Conservation (phyloP, 2,329 filamentous ascomycete species). For the Amauroascus niger region DNA sequence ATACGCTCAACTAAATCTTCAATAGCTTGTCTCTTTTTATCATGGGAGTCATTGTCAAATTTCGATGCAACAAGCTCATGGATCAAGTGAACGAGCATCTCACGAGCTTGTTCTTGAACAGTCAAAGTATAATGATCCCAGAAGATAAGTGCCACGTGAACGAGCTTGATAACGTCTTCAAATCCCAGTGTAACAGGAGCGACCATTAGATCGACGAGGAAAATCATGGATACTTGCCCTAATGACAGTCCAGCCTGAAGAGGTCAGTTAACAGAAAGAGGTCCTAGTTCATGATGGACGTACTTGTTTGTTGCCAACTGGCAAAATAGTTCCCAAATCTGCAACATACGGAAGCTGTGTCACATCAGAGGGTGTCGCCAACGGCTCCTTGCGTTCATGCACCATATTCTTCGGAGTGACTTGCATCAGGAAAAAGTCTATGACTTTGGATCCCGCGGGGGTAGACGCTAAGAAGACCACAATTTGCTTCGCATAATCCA, state of each 20-base stretch:
- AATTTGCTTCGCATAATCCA: slow-evolving; percentile 95
- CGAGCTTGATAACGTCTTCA: slow-evolving; percentile 71
- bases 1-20: slow-evolving; percentile 83
- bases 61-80: slow-evolving; percentile 83
- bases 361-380: slow-evolving; percentile 58
- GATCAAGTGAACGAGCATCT: slow-evolving; percentile 96
- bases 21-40: slow-evolving; percentile 61
- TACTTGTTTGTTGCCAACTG: slow-evolving; percentile 77
- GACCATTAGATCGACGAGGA: slow-evolving; percentile 93
- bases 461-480: slow-evolving; percentile 91
- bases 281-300: slow-evolving; percentile 13
- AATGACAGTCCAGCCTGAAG: slow-evolving; percentile 68
- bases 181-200: slow-evolving; percentile 70
- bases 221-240: slow-evolving; percentile 82
- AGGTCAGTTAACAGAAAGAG: slow-evolving; percentile 11
- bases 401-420: slow-evolving; percentile 97
- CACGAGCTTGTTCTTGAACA: slow-evolving; percentile 90
- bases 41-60: slow-evolving; percentile 59
- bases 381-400: slow-evolving; percentile 66
- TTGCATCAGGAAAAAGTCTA: slow-evolving; percentile 85
- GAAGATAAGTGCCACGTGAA: slow-evolving; percentile 85
- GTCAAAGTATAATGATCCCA: slow-evolving; percentile 97
- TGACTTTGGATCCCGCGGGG: slow-evolving; percentile 74
- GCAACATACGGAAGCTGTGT: slow-evolving; percentile 77
- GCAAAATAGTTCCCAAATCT: slow-evolving; percentile 67